Conservation (phyloP, 257 asterid species). For the Agastache rugosa region DNA sequence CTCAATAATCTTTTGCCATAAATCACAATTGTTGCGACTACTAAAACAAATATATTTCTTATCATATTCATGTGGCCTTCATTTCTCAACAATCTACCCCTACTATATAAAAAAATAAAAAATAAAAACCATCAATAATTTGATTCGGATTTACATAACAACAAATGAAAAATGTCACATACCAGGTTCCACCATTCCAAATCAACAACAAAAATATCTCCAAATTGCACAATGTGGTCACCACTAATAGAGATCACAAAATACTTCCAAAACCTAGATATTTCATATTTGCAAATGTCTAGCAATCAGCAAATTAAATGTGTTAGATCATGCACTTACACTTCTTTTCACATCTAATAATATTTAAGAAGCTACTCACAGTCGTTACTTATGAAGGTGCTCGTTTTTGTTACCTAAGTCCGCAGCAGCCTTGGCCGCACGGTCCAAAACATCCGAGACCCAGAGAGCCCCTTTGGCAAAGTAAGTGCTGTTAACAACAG, state of each 20-base stretch:
- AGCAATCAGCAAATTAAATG: background rate
- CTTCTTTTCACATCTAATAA: background rate
- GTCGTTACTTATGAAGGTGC: background rate
- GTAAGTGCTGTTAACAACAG: conserved; percentile 59
- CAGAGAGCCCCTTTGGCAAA: conserved; percentile 67
- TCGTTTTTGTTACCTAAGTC: conserved; percentile 44
- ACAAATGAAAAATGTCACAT: background rate
- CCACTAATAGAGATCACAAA: background rate
- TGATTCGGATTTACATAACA: background rate
- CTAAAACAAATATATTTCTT: conserved; percentile 13
- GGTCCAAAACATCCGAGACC: conserved; percentile 56
- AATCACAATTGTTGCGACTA: conserved; percentile 14
- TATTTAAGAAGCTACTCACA: background rate
- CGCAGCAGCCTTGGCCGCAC: conserved; percentile 62
- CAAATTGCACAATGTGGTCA: background rate
- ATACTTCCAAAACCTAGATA: background rate
- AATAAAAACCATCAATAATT: no score
- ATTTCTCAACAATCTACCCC: background rate
- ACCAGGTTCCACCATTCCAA: background rate
- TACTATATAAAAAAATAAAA: background rate
- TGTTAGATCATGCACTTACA: background rate
- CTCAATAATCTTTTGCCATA: background rate
- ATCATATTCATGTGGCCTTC: conserved; percentile 32
- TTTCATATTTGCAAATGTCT: background rate
- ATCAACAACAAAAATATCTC: conserved; percentile 10